These are phyloP conservation scores for Colletotrichum plurivorum DNA, from an alignment of 2,329 filamentous ascomycete genomes.

Conservation along the genomic window DNA sequence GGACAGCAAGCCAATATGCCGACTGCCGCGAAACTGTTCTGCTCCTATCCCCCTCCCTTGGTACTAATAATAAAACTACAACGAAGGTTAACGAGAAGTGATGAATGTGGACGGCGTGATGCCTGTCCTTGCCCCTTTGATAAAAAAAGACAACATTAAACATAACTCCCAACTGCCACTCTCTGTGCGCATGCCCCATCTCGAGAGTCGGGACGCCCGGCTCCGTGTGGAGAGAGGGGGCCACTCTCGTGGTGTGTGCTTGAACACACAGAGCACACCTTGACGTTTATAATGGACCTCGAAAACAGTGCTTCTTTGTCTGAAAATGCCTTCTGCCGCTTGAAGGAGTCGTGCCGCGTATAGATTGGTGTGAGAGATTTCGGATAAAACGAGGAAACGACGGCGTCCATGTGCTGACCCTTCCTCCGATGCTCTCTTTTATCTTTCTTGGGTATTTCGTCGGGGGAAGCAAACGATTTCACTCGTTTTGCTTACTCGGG, in stretches of 20 bases:
- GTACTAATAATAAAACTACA: conserved; percentile 32
- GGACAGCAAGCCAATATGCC: not conserved
- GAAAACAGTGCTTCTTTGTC: conserved; percentile 13
- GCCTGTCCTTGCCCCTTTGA: conserved; percentile 12
- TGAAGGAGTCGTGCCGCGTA: conserved; percentile 14
- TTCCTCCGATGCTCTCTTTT: conserved; percentile 29
- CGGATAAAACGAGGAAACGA: conserved; percentile 12
- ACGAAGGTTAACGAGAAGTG: conserved; percentile 33
- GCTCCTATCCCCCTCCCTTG: not conserved
- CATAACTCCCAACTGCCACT: conserved; percentile 30
- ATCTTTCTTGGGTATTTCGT: conserved; percentile 37
- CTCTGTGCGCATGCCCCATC: conserved; percentile 21
- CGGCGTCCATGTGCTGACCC: conserved; percentile 17
- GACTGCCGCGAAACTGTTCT: not conserved
- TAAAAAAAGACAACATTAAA: conserved; percentile 14
- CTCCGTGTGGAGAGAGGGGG: not conserved
- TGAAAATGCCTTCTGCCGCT: conserved; percentile 18
- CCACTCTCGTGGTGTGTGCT: not conserved
- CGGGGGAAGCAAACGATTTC: conserved; percentile 25
- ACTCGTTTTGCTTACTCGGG: conserved; percentile 37
- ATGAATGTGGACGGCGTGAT: conserved; percentile 9
- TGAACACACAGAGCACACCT: conserved; percentile 16
- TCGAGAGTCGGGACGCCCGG: conserved; percentile 10
- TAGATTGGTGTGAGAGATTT: conserved; percentile 18
- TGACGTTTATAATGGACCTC: conserved; percentile 11